A percentile compares a stretch with the other conserved stretches of the same genome.
Evolutionary conservation across 1,284 basidiomycete genomes (phyloP).

Genomic region (Moesziomyces parantarcticus): DNA sequence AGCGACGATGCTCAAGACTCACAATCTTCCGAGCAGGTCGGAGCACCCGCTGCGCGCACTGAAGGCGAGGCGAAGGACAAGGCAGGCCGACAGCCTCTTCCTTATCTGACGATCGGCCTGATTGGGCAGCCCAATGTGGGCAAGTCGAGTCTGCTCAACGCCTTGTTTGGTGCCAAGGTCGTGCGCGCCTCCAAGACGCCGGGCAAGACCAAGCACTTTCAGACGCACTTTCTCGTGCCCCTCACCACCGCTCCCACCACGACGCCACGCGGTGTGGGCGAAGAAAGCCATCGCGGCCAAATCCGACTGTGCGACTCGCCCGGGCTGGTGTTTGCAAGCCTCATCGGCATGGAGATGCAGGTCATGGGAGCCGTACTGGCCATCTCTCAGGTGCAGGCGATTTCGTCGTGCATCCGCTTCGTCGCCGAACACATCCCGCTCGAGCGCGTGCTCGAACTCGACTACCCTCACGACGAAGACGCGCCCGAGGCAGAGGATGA

Average conservation of each 20-base stretch:
- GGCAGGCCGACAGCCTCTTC: constrained; percentile 25
- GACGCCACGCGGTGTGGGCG: constrained; percentile 69
- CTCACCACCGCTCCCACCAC: constrained; percentile 76
- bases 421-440: constrained; percentile 79
- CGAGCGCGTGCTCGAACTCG: constrained; percentile 77
- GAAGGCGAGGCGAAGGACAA: constrained; percentile 1
- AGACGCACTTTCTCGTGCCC: constrained; percentile 86
- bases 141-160: constrained; percentile 89
- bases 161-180: constrained; percentile 82
- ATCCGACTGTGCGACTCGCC: constrained; percentile 52
- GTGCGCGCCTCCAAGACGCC: constrained; percentile 89
- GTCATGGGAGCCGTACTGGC: constrained; percentile 84
- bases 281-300: constrained; percentile 33
- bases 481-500: constrained; percentile 44
- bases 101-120: constrained; percentile 52
- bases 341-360: constrained; percentile 69
- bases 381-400: constrained; percentile 81
- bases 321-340: constrained; percentile 75
- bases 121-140: constrained; percentile 88
- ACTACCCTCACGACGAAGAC: constrained; percentile 56
- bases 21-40: background rate
- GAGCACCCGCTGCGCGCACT: background rate
- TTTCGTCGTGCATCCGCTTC: constrained; percentile 79
- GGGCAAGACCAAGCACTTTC: constrained; percentile 94
- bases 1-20: background rate